A percentile compares a stretch with the other conserved stretches of the same genome.
phyloP scores from a whole-genome alignment of 768 basidiomycete genomes.

The Amanita pallidorosea region DNA sequence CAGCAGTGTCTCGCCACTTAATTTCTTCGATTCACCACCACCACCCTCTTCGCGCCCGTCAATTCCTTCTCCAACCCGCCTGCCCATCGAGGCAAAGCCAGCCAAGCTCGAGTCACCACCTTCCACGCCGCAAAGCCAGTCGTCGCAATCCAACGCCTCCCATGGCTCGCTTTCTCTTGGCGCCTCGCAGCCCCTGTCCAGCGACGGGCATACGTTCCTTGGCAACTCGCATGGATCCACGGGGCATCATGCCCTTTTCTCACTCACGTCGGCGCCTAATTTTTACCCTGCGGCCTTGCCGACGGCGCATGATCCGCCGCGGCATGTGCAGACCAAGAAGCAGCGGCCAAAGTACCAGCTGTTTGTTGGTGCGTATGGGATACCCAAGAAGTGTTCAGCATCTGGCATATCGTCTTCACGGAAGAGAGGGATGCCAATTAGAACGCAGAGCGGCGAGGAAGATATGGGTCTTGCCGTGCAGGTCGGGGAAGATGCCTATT shows the following conservation, averaged over 20 bases:
- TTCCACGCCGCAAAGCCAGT: constrained; percentile 1
- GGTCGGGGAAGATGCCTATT: constrained; percentile 91
- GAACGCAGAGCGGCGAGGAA: constrained; percentile 19
- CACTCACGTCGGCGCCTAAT: constrained; percentile 21
- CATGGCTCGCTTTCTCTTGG: constrained; percentile 10
- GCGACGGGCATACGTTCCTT: background rate
- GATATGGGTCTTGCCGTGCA: constrained; percentile 48
- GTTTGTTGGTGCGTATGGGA: constrained; percentile 77
- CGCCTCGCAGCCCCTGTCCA: constrained; percentile 9
- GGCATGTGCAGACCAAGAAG: constrained; percentile 15
- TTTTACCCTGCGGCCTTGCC: constrained; percentile 17
- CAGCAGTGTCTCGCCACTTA: constrained; percentile 9
- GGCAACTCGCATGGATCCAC: constrained; percentile 3
- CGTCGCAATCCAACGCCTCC: constrained; percentile 6
- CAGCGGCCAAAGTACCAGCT: constrained; percentile 33
- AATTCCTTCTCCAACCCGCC: constrained; percentile 8
- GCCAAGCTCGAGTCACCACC: constrained; percentile 9
- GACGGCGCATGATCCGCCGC: constrained; percentile 15
- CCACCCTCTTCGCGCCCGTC: constrained; percentile 12
- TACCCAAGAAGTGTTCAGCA: constrained; percentile 46
- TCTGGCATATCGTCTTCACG: constrained; percentile 10
- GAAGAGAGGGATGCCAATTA: constrained; percentile 10
- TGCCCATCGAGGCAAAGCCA: constrained; percentile 11
- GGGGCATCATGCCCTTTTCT: constrained; percentile 11
- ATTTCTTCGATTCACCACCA: constrained; percentile 15